Evolutionary conservation across 2,329 filamentous ascomycete genomes (phyloP), one percentile per base, ranked within the genome.

Genomic region (Cladophialophora chaetospira): DNA sequence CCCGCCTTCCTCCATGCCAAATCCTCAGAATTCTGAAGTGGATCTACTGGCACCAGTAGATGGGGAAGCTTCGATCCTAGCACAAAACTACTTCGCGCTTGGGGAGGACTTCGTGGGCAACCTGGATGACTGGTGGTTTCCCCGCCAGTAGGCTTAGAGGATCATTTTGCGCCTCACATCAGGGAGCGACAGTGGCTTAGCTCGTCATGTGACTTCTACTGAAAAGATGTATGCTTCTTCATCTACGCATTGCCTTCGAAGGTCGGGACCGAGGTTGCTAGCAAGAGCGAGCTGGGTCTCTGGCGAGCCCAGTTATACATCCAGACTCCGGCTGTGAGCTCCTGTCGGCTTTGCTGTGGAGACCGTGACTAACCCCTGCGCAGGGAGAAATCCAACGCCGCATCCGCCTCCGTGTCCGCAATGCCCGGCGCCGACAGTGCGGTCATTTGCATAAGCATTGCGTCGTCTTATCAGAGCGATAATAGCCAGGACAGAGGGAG

Each of bases 11-110:
- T 21, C 23, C 17, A 23, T 9, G 5, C 21, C 26, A 5, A 17
- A 10, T 23, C 4, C 9, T 51, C n/a, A 11, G 40, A 25, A 29
- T 23, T n/a, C 38, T 26, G 38, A 36, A 8, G 8, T 9, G 8
- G 40, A 36, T 13, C n/a, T 33, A 6, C 19, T 26, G 3, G 25
- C 46, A n/a, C 31, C 36, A 21, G 21, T 33, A 6, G 69, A 77
- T 60, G 73, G 77, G 56, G 75, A 77, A 23, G 69, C 76, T 26
- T 76, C 75, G 2, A 77, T 79, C 29, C 65, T 78, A 40, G 76
- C 76, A 3, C 72, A 77, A 44, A 78, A 75, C 58, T 78, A 78
- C 61, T 79, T 79, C 55, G 73, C 75, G 11, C 75, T 77, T 51
- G 73, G 75, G 2, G 72, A 75, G 50, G 73, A 75, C 47, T 74